Conservation (phyloP, 129 eudicot species). For the Flaveria linearis region DNA sequence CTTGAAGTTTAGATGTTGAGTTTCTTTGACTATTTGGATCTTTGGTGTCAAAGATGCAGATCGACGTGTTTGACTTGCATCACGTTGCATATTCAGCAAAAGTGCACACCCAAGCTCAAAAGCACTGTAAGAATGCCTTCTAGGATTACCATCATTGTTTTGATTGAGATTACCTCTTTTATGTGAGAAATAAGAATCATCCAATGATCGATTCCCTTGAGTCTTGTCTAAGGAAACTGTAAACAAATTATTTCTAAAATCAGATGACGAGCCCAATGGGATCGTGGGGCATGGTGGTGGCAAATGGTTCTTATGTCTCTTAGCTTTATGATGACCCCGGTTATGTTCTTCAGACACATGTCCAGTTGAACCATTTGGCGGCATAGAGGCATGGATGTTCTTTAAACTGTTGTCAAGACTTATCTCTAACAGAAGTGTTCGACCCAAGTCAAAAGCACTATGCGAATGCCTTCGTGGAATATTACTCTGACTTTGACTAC, state of each 20-base stretch:
- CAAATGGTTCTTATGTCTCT: constrained; percentile 21
- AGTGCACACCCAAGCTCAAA: constrained; percentile 36
- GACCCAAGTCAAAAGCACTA: constrained; percentile 33
- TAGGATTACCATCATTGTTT: constrained; percentile 9
- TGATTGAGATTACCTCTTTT: constrained; percentile 21
- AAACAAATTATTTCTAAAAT: constrained; percentile 14
- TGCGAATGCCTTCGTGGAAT: constrained; percentile 38
- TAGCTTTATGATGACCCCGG: constrained; percentile 38
- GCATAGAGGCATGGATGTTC: neutral
- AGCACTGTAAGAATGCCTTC: constrained; percentile 40
- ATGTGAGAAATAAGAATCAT: constrained; percentile 25
- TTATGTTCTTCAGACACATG: constrained; percentile 32
- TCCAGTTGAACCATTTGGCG: constrained; percentile 22
- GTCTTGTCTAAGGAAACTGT: neutral
- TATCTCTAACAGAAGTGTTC: constrained; percentile 33
- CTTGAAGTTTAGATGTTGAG: neutral
- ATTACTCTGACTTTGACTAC: constrained; percentile 15
- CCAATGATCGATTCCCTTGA: constrained; percentile 19
- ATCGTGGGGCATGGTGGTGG: constrained; percentile 24
- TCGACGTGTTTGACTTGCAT: constrained; percentile 23
- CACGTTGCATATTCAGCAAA: constrained; percentile 29
- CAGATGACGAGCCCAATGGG: constrained; percentile 18
- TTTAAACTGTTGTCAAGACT: constrained; percentile 26
- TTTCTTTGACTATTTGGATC: constrained; percentile 17
- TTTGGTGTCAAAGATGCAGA: constrained; percentile 37